Evolutionary conservation across 805 yeast genomes (phyloP), one percentile per base, ranked within the genome.

Genomic region (Candida vartiovaarae): DNA sequence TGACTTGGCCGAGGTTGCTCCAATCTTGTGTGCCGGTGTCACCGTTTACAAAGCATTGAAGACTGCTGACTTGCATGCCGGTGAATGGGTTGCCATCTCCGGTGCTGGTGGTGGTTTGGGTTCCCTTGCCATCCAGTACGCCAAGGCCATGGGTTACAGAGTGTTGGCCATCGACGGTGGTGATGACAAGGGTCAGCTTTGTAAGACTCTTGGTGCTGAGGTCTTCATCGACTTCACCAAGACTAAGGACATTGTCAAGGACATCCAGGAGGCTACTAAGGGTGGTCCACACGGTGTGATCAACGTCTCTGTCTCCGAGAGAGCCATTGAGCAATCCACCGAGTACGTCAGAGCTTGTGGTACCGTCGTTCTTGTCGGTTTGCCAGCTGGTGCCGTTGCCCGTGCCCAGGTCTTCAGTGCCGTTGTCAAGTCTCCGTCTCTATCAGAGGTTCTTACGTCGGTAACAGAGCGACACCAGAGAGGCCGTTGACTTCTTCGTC

Each of bases 21-120:
- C 84, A 50, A 72, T 79, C 56, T 67, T 79, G 62, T 79, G 84
- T 48, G 58, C 58, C 27, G 58, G 58, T 52, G 55, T 54, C 37
- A 54, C 84, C 40, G 84, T 76, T 37, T 79, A 77, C 76, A 78
- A 78, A 68, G 84, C 83, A 9, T 67, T 79, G 58, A 78, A 78
- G 67, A 72, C 78, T 40, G 82, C 84, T 42, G 62, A 68, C 42
- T 59, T 75, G 46, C 49, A 51, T 39, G 71, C 89, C 24, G 89
- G 91, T 59, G 78, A 83, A 64, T 82, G 83, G 82, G 84, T 81
- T 52, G 77, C 79, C 48, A 70, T 83, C 47, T 78, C 87, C 45
- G 90, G 91, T 68, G 89, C 88, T 49, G 85, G 79, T 64, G 90
- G 90, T 63, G 90, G 91, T 60, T 74, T 83, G 64, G 91, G 90